These are phyloP conservation scores for Hemerocallis citrina DNA, from an alignment of 106 monocot genomes.

Conservation along the genomic window DNA sequence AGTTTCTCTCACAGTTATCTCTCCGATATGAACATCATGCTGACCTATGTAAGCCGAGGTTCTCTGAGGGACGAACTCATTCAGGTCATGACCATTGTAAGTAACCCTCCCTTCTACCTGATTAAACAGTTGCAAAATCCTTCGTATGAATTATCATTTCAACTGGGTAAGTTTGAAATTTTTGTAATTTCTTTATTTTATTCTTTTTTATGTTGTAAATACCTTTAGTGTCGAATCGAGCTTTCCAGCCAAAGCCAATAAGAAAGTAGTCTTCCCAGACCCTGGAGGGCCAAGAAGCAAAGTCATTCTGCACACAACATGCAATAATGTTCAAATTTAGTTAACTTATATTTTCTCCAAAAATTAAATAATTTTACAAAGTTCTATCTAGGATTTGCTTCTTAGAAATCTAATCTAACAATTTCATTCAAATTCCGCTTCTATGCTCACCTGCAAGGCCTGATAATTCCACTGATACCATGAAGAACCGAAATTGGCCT, in stretches of 20 bases:
- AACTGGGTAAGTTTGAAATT: no score
- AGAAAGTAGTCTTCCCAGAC: slow-evolving; percentile 21
- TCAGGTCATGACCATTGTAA: slow-evolving; percentile 16
- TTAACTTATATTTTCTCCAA: no score
- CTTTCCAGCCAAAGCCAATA: slow-evolving; percentile 24
- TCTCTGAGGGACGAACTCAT: slow-evolving; percentile 19
- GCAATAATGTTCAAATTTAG: no score
- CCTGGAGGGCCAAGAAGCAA: slow-evolving; percentile 27
- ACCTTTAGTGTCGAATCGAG: slow-evolving; percentile 20
- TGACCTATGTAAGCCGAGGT: slow-evolving; percentile 18
- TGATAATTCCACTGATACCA: no score
- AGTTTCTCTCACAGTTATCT: slow-evolving; percentile 18
- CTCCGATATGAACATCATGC: slow-evolving; percentile 15
- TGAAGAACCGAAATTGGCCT: no score
- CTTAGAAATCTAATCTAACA: no score
- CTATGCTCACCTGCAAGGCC: no score
- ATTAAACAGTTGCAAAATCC: neutral
- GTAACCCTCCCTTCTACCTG: slow-evolving; percentile 10
- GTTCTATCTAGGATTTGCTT: no score
- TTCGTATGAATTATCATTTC: neutral
- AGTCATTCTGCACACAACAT: slow-evolving; percentile 7
- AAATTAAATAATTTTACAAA: no score
- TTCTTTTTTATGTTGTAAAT: neutral
- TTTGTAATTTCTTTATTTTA: neutral
- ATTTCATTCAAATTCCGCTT: no score